Percentiles rank a stretch among this genome's conserved stretches.
These are phyloP conservation scores for Papiliotrema laurentii DNA, from an alignment of 1,284 basidiomycete species.

Conservation along the genomic window DNA sequence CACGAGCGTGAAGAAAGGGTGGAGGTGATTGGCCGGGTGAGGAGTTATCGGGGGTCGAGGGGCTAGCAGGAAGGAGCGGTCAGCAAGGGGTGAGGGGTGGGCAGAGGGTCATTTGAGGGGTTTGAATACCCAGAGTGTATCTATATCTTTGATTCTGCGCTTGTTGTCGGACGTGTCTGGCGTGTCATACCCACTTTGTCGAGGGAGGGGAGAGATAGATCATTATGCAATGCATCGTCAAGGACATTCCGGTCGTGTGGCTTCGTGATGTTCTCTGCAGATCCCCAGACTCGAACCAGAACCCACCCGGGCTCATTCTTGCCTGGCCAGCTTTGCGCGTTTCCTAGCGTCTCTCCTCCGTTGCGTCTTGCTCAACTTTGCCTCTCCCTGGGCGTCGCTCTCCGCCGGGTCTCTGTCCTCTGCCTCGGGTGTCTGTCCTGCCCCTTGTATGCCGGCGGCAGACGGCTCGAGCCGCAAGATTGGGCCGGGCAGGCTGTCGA, in stretches of 20 bases:
- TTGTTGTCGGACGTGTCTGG: too few species aligned
- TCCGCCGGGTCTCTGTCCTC: not conserved
- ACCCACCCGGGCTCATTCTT: too few species aligned
- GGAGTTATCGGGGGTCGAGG: not conserved
- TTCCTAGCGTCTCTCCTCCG: constrained; percentile 20
- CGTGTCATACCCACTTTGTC: too few species aligned
- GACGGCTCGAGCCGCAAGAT: not conserved
- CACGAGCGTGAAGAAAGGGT: not conserved
- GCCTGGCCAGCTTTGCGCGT: constrained; percentile 17
- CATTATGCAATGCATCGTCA: too few species aligned
- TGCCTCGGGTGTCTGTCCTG: not conserved
- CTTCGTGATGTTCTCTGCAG: not conserved
- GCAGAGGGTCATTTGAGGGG: too few species aligned
- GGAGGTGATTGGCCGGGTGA: not conserved
- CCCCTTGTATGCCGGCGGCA: not conserved
- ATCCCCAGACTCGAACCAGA: not conserved
- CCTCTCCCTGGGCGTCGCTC: not conserved
- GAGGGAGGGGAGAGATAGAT: too few species aligned
- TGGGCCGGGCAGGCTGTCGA: not conserved
- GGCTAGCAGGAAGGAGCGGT: not conserved
- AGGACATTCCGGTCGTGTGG: not conserved
- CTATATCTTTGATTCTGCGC: too few species aligned
- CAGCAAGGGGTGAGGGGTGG: constrained; percentile 9
- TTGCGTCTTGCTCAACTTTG: constrained; percentile 16
- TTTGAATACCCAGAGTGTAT: too few species aligned